Percentiles rank a stretch among this genome's conserved stretches.
These are phyloP conservation scores for Scutellaria galericulata DNA, from an alignment of 257 asterid genomes.

Conservation along the genomic window DNA sequence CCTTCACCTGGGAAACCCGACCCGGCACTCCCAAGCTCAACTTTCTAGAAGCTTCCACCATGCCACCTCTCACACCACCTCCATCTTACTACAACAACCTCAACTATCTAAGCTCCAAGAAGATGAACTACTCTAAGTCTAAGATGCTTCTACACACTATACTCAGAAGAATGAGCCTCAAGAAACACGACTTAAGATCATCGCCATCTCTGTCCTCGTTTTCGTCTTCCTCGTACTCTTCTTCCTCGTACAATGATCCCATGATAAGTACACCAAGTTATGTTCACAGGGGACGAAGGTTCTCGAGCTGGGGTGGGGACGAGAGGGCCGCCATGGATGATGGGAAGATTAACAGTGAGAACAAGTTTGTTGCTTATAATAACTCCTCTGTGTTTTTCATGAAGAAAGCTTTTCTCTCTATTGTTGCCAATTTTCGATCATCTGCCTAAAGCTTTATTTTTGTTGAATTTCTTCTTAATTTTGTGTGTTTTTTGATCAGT, in stretches of 20 bases:
- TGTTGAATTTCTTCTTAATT: too few relatives aligned
- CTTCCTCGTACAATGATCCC: conserved; percentile 22
- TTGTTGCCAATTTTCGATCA: background rate
- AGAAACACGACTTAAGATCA: conserved; percentile 8
- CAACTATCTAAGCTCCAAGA: background rate
- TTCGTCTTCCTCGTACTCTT: background rate
- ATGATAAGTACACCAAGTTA: background rate
- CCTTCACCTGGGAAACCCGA: conserved; percentile 41
- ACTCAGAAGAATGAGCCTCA: conserved; percentile 28
- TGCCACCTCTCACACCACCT: conserved; percentile 42
- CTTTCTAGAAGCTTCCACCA: background rate
- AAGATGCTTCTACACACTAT: conserved; percentile 24
- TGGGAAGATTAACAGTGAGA: background rate
- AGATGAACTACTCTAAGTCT: conserved; percentile 10
- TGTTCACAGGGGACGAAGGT: conserved; percentile 8
- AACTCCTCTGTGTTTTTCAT: too few relatives aligned
- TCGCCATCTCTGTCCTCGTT: background rate
- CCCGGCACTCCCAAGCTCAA: conserved; percentile 43
- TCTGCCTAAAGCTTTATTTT: too few relatives aligned
- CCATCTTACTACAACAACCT: conserved; percentile 31
- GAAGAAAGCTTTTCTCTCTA: too few relatives aligned
- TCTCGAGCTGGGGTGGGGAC: conserved; percentile 33
- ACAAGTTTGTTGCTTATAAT: too few relatives aligned
- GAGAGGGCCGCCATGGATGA: background rate
- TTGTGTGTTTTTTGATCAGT: too few relatives aligned